Base-by-base conservation (phyloP, 345 rosid species). In the Conringia planisiliqua region DNA sequence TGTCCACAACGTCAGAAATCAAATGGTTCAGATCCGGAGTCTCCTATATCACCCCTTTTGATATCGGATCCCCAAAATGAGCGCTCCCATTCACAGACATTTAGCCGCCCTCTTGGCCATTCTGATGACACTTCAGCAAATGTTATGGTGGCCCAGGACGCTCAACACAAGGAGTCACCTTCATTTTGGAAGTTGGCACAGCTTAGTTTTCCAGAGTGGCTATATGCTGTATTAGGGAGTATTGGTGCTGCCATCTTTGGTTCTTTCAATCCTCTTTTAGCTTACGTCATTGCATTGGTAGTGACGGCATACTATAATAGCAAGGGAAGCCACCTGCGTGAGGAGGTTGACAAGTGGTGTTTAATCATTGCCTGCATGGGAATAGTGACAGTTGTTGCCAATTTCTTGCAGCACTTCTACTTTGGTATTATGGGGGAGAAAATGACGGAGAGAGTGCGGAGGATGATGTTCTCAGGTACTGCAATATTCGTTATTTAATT, bases 351-450 rank as follows among this genome's bases (percentile, higher is more conserved):
- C 78, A 96, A 82, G 80, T 96, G 98, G 98, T 92, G 99, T 86
- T 85, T 96, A 88, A 87, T 96, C 66, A 92, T 96, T 80, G 97
- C 99, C 66, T 81, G 96, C 86, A 96, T 96, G 99, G 99, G 99
- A 66, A 35, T 90, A 74, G 97, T 96, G 74, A 96, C 99, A 3
- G 97, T 95, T 77, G 86, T 92, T 79, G 98, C 99, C 71, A 95
- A 95, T 75, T 90, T 95, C 75, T 82, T 95, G 87, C 99, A 95
- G 82, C 99, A 95, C 68, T 95, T 92, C 80, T 95, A 95, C 83
- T 95, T 95, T 70, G 99, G 99, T 68, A 95, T 95, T 70, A 95
- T 95, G 99, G 99, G 99, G 70, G 99, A 95, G 86, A 92, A 95
- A 75, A 92, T 95, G 99, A 95, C 99, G 3, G 98, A 92, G 76